Evolutionary conservation across 2,329 filamentous ascomycete genomes (phyloP), one percentile per base, ranked within the genome.

Genomic region (Cladophialophora carrionii): DNA sequence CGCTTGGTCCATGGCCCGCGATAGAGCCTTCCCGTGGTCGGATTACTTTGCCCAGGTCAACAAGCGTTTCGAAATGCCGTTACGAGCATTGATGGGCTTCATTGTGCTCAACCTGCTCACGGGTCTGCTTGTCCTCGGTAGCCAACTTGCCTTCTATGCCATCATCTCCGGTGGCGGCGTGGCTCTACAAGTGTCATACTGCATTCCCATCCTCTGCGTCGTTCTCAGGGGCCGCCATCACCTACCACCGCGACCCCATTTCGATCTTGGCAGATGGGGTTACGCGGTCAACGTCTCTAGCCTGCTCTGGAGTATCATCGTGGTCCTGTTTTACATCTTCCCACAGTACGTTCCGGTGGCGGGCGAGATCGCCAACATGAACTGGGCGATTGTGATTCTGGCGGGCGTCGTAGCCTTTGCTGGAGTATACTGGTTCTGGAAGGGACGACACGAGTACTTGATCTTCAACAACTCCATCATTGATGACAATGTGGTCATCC

Each of bases 21-120:
- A 88, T 72, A 82, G 84, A 46, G 86, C 86, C 1, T 86, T 86
- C 2, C 86, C 86, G 0, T 84, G 87, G 71, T 79, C 82, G 1
- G 61, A 71, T 14, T 77, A 84, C 74, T 83, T 88, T 64, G 77
- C 81, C 17, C 74, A 72, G 20, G 85, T 88, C 71, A 82, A 84
- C 73, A 78, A 80, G 67, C 75, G 68, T 0, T 81, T 86, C 61
- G 84, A 84, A 61, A 87, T 86, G 72, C 86, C 86, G 0, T 78
- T 88, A 48, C 67, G 70, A 31, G 63, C 65, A 14, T 62, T 69
- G 65, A 54, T 67, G 26, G 67, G 46, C 17, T 64, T 69, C 34
- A 57, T 67, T 9, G 65, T 69, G n/a, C 54, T 68, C 31, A 68
- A 69, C 32, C 52, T 69, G 6, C 63, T 69, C 9, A 49, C 56